Base-by-base conservation (phyloP, 208 protist genomes). In the Wallacemonas sp. region DNA sequence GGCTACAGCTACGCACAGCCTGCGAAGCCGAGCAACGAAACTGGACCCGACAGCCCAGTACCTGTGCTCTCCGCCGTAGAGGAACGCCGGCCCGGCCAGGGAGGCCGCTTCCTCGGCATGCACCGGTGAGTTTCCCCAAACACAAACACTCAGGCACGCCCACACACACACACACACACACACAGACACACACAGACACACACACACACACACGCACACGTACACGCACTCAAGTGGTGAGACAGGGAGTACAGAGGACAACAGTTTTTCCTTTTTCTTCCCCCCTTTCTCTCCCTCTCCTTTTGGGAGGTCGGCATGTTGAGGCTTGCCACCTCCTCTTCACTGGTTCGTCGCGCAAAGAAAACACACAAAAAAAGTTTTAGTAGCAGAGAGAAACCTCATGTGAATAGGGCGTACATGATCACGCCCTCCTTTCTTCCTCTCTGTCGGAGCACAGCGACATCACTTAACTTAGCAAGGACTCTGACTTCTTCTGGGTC, bases 221-320 rank as follows among this genome's bases (percentile, higher is more conserved):
- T n/a, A n/a, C n/a, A n/a, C n/a, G n/a, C n/a, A n/a, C n/a, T n/a
- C n/a, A n/a, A n/a, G n/a, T n/a, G n/a, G n/a, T n/a, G n/a, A n/a
- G n/a, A n/a, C n/a, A n/a, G n/a, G n/a, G n/a, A n/a, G n/a, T n/a
- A n/a, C n/a, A n/a, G n/a, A n/a, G n/a, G n/a, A n/a, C n/a, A n/a
- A n/a, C n/a, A n/a, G n/a, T 37, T 57, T 5, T 37, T 57, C n/a
- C n/a, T 8, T 34, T 57, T 46, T 61, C 17, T 54, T 24, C 61
- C 55, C 8, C 44, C n/a, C 13, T 26, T n/a, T 50, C 38, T 42
- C 8, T 19, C 44, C n/a, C 39, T 44, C 22, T 27, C 22, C 8
- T 26, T 50, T 66, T 70, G 26, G 46, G 30, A n/a, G 37, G 37
- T n/a, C 13, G 12, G 37, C 17, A 42, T 42, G 17, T 42, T 42